These are phyloP conservation scores for Diplocarpon mali DNA, from an alignment of 2,329 filamentous ascomycete genomes.

Conservation along the genomic window DNA sequence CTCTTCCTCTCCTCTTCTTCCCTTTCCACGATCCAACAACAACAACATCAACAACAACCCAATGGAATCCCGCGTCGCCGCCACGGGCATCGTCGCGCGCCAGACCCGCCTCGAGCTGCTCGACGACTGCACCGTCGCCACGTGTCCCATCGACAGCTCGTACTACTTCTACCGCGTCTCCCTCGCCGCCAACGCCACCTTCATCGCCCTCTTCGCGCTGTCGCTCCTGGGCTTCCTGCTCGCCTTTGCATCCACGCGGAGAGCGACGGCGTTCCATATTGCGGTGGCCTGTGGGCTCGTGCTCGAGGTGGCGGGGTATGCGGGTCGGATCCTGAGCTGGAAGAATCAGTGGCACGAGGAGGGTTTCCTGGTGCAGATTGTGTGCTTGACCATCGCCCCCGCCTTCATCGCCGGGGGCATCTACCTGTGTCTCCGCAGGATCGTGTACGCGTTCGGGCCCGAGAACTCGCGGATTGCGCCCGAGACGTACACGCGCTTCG, in stretches of 20 bases:
- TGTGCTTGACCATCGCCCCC: slow-evolving; percentile 52
- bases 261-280: slow-evolving; percentile 39
- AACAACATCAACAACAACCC: not conserved
- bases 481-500: slow-evolving; percentile 38
- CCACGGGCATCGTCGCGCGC: slow-evolving; percentile 5
- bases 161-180: slow-evolving; percentile 44
- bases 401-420: slow-evolving; percentile 54
- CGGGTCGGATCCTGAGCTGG: slow-evolving; percentile 43
- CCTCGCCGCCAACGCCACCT: slow-evolving; percentile 40
- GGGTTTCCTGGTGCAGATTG: slow-evolving; percentile 45
- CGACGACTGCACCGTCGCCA: slow-evolving; percentile 27
- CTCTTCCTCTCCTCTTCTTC: too few relatives aligned
- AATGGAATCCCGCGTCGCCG: slow-evolving; percentile 1
- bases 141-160: slow-evolving; percentile 28
- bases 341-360: slow-evolving; percentile 39
- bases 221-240: slow-evolving; percentile 32
- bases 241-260: slow-evolving; percentile 34
- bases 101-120: slow-evolving; percentile 5
- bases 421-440: slow-evolving; percentile 47
- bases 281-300: slow-evolving; percentile 42
- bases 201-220: slow-evolving; percentile 39
- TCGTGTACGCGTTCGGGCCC: slow-evolving; percentile 37
- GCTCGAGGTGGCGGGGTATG: slow-evolving; percentile 48
- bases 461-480: slow-evolving; percentile 39
- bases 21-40: too few relatives aligned